Evolutionary conservation across 495 filamentous ascomycete genomes (phyloP).

Genomic region (Coniosporium apollinis): DNA sequence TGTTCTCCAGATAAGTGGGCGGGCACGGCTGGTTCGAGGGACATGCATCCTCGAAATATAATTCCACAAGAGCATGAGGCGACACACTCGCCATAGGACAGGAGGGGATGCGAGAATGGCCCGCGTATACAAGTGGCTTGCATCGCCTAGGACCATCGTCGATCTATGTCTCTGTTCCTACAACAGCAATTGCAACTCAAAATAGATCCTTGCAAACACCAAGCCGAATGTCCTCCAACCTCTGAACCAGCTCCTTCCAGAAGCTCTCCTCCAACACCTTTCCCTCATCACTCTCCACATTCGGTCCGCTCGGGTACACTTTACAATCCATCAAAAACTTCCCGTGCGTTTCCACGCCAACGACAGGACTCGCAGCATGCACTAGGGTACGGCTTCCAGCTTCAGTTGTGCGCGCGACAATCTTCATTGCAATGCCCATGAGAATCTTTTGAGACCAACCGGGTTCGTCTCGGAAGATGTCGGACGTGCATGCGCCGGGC

Average conservation of each 20-base stretch:
- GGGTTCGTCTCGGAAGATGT: background rate
- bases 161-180: too few species aligned
- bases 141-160: too few species aligned
- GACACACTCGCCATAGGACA: too few species aligned
- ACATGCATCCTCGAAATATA: too few species aligned
- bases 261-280: conserved; percentile 1
- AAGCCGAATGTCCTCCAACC: conserved; percentile 1
- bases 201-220: too few species aligned
- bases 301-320: background rate
- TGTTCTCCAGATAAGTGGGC: too few species aligned
- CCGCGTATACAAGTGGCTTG: too few species aligned
- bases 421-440: background rate
- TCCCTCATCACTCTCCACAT: conserved; percentile 1
- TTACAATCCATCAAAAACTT: conserved; percentile 1
- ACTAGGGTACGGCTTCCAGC: conserved; percentile 2
- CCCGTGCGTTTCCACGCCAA: conserved; percentile 1
- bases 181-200: too few species aligned
- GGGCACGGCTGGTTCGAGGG: too few species aligned
- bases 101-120: too few species aligned
- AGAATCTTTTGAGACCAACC: background rate
- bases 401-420: conserved; percentile 1
- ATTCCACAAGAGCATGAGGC: too few species aligned
- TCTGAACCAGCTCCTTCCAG: conserved; percentile 2
- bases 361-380: background rate
- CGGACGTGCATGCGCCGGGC: background rate